These are phyloP conservation scores for Naganishia friedmannii DNA, from an alignment of 768 basidiomycete genomes.

Conservation along the genomic window DNA sequence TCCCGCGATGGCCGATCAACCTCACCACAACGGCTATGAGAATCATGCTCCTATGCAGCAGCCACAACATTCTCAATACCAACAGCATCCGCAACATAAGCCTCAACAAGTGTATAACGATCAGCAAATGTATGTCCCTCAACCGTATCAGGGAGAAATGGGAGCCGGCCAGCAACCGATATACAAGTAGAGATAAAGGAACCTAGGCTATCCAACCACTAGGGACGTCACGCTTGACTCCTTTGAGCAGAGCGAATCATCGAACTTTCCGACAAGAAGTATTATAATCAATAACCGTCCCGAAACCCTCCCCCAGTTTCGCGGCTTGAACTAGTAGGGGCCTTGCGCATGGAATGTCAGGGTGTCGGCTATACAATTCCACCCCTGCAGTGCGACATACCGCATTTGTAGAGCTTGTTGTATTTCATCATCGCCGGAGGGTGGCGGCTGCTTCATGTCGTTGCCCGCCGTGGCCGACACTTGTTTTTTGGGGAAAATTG, in stretches of 20 bases:
- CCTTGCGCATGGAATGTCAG: neutral
- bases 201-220: neutral
- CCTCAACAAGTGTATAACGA: constrained; percentile 12
- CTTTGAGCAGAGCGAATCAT: neutral
- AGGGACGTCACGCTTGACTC: neutral
- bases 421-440: neutral
- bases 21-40: constrained; percentile 5
- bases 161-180: neutral
- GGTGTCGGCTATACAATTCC: neutral
- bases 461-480: neutral
- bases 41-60: neutral
- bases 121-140: constrained; percentile 10
- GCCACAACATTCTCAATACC: neutral
- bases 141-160: neutral
- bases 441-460: neutral
- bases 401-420: neutral
- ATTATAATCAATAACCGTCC: neutral
- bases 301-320: neutral
- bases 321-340: constrained; percentile 1
- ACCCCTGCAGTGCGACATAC: neutral
- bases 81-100: constrained; percentile 11
- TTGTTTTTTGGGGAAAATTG: constrained; percentile 7
- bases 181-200: constrained; percentile 6
- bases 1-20: neutral
- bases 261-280: neutral